Conservation (phyloP, 257 asterid species). For the Nicotiana obtusifolia region DNA sequence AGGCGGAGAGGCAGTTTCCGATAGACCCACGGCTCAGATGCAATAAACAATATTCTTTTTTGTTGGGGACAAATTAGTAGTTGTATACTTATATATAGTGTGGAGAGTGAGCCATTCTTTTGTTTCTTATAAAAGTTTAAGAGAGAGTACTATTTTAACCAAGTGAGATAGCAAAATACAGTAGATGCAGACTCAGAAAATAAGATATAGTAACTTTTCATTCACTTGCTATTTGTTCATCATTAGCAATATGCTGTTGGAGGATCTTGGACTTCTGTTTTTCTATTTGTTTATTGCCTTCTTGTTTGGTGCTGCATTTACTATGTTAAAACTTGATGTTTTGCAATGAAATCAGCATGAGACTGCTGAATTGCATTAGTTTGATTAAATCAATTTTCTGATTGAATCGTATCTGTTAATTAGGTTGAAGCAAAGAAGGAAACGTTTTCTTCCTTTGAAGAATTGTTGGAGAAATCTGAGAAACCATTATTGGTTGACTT, state of each 20-base stretch:
- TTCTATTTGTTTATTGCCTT: neutral
- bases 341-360: neutral
- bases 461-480: constrained; percentile 63
- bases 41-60: neutral
- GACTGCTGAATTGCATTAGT: neutral
- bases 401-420: constrained; percentile 3
- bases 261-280: neutral
- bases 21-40: too few relatives aligned
- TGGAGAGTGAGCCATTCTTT: neutral
- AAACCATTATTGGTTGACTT: constrained; percentile 91
- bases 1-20: too few relatives aligned
- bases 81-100: neutral
- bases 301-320: neutral
- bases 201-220: neutral
- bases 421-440: constrained; percentile 92
- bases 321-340: neutral
- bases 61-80: neutral
- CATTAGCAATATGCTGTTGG: neutral
- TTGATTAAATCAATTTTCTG: neutral
- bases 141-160: neutral
- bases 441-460: constrained; percentile 70
- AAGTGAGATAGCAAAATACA: neutral
- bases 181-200: neutral
- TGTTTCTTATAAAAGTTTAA: neutral
- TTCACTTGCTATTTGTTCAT: neutral